Evolutionary conservation across 768 basidiomycete genomes (phyloP).

Genomic region (Panaeolus cyanescens): DNA sequence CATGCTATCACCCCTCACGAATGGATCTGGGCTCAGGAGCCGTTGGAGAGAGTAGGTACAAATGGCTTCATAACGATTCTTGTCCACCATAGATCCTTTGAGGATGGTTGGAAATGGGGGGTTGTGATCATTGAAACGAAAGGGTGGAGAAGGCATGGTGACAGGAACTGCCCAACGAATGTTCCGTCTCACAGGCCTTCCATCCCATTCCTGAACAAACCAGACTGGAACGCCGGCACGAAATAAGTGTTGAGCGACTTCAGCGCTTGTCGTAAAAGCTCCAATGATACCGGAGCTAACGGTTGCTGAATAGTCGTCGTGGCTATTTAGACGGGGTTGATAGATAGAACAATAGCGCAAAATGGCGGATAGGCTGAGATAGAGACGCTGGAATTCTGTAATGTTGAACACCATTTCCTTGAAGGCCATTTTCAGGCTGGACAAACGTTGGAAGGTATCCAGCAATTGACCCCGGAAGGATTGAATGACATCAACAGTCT

Average conservation of each 20-base stretch:
- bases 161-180: not conserved
- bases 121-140: not conserved
- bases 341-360: not conserved
- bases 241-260: constrained; percentile 1
- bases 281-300: not conserved
- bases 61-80: not conserved
- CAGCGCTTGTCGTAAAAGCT: not conserved
- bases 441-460: not conserved
- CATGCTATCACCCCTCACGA: not conserved
- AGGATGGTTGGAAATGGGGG: constrained; percentile 1
- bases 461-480: not conserved
- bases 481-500: not conserved
- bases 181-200: not conserved
- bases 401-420: not conserved
- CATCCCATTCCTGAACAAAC: constrained; percentile 9
- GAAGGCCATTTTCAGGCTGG: not conserved
- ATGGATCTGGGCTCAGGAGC: constrained; percentile 1
- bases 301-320: not conserved
- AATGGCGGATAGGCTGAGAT: not conserved
- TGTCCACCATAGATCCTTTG: not conserved
- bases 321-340: constrained; percentile 5
- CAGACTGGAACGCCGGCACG: constrained; percentile 5
- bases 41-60: not conserved
- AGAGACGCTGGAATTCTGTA: constrained; percentile 3
- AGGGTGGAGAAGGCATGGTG: not conserved